phyloP scores from a whole-genome alignment of 1,284 basidiomycete genomes.

The Malassezia nana region DNA sequence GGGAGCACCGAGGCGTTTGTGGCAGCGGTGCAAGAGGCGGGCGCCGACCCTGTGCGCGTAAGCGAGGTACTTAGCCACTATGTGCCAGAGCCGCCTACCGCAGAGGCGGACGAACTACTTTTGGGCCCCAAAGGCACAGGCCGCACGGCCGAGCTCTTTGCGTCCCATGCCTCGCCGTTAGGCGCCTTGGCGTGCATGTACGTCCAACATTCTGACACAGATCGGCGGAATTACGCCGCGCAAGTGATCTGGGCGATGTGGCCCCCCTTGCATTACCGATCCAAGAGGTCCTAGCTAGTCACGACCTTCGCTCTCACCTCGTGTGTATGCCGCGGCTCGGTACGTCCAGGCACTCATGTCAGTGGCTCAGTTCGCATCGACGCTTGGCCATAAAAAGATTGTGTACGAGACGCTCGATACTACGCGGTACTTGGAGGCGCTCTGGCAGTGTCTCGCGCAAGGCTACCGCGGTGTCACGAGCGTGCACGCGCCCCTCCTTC shows the following conservation, averaged over 20 bases:
- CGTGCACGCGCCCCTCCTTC: constrained; percentile 10
- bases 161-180: not conserved
- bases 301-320: not conserved
- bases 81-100: not conserved
- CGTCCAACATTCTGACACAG: not conserved
- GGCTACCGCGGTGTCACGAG: constrained; percentile 2
- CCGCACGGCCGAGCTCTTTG: constrained; percentile 3
- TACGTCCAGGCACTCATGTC: not conserved
- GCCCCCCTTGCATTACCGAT: not conserved
- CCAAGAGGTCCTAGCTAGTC: not conserved
- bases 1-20: constrained; percentile 2
- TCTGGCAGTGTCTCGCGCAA: not conserved
- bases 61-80: not conserved
- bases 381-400: not conserved
- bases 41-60: not conserved
- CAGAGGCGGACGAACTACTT: not conserved
- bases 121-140: constrained; percentile 5
- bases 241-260: not conserved
- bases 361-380: constrained; percentile 3
- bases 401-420: constrained; percentile 1
- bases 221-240: constrained; percentile 7
- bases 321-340: not conserved
- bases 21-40: not conserved
- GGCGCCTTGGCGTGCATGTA: not conserved
- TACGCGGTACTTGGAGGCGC: not conserved